A percentile compares a stretch with the other conserved stretches of the same genome.
Evolutionary conservation across 345 rosid genomes (phyloP).

Genomic region (Populus ilicifolia): DNA sequence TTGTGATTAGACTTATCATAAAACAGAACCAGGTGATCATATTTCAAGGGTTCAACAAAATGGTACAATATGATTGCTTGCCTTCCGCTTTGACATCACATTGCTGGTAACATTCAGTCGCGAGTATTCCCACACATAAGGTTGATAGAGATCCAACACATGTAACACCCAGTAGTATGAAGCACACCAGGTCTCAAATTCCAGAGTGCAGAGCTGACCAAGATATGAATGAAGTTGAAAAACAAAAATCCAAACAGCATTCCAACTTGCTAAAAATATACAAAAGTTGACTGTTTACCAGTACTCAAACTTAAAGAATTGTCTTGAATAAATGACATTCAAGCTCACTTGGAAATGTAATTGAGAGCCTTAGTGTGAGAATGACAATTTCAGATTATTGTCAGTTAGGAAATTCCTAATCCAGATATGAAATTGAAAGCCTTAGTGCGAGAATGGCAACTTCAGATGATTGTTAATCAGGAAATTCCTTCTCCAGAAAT

Average conservation of each 20-base stretch:
- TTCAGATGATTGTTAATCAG: neutral
- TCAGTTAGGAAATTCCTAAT: neutral
- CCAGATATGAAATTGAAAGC: neutral
- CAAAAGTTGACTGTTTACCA: neutral
- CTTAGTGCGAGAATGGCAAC: neutral
- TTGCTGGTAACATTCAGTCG: slow-evolving; percentile 84
- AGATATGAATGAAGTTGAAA: neutral
- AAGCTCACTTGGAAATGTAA: neutral
- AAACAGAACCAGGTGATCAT: slow-evolving; percentile 12
- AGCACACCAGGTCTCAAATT: slow-evolving; percentile 88
- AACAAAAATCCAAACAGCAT: neutral
- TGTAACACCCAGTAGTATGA: slow-evolving; percentile 94
- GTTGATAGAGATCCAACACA: slow-evolving; percentile 77
- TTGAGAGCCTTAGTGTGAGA: neutral
- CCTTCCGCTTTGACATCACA: slow-evolving; percentile 98
- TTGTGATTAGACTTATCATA: neutral
- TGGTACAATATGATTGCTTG: slow-evolving; percentile 21
- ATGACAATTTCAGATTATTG: neutral
- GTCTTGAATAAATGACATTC: neutral
- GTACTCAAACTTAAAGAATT: neutral
- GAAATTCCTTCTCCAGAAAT: neutral
- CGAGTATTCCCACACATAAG: slow-evolving; percentile 98
- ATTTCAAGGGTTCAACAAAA: slow-evolving; percentile 11
- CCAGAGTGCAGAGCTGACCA: slow-evolving; percentile 67
- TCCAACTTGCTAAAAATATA: neutral